Evolutionary conservation across 1,284 basidiomycete species (phyloP).

Genomic region (Pascua sp.): DNA sequence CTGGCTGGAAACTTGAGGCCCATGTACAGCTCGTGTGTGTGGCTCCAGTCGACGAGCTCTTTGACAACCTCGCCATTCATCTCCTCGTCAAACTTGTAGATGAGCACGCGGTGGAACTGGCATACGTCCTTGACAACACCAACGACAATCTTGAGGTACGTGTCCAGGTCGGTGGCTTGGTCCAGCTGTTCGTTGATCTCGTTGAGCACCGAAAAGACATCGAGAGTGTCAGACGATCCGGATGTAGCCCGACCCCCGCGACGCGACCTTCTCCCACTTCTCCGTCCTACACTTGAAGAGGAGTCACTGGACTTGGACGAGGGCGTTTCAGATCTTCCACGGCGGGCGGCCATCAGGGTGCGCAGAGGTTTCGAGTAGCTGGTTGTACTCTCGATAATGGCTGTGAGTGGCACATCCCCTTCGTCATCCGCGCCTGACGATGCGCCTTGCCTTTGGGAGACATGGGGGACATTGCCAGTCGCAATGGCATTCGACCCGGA

Average conservation of each 20-base stretch:
- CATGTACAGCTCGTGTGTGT: slow-evolving; percentile 73
- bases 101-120: slow-evolving; percentile 78
- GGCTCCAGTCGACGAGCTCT: slow-evolving; percentile 77
- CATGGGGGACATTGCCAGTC: too few species aligned
- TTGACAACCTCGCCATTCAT: slow-evolving; percentile 69
- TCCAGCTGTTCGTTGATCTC: slow-evolving; percentile 84
- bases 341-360: slow-evolving; percentile 66
- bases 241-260: too few species aligned
- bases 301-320: too few species aligned
- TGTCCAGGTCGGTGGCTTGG: slow-evolving; percentile 64
- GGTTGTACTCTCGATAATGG: slow-evolving; percentile 71
- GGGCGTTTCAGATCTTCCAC: slow-evolving; percentile 36
- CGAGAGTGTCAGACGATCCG: slow-evolving; percentile 60
- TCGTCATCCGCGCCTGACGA: too few species aligned
- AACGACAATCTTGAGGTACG: slow-evolving; percentile 72
- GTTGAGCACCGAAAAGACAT: slow-evolving; percentile 72
- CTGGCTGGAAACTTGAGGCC: slow-evolving; percentile 56
- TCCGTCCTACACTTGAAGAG: too few species aligned
- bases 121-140: slow-evolving; percentile 79
- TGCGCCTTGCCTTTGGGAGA: too few species aligned
- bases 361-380: slow-evolving; percentile 68
- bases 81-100: slow-evolving; percentile 64
- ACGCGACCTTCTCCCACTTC: too few species aligned
- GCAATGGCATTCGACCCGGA: too few species aligned
- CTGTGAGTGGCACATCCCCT: slow-evolving; percentile 49